Percentiles rank a stretch among this genome's conserved stretches.
These are phyloP conservation scores for Mortierella sp. DNA, from an alignment of 371 early-diverging fungal genomes.

Conservation along the genomic window DNA sequence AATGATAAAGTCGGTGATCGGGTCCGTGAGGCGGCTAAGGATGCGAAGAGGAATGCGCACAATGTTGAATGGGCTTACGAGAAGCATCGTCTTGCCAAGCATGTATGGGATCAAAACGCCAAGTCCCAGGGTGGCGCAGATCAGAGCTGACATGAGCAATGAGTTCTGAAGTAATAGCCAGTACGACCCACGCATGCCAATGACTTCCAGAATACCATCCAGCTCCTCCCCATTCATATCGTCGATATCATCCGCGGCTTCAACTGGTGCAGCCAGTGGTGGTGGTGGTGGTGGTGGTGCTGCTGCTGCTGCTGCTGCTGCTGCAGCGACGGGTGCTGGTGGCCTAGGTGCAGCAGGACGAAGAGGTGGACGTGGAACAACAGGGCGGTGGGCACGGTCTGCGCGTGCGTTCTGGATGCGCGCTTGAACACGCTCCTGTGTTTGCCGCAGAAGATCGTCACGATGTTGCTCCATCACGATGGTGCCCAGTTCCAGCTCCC, in stretches of 20 bases:
- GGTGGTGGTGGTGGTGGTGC: conserved; percentile 7
- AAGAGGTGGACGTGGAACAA: background rate
- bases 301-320: conserved; percentile 24
- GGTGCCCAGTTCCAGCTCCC: conserved; percentile 5
- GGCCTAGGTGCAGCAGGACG: background rate
- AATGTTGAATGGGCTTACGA: conserved; percentile 61
- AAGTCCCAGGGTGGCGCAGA: conserved; percentile 76
- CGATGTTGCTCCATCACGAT: conserved; percentile 5
- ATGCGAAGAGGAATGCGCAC: conserved; percentile 62
- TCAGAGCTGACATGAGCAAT: conserved; percentile 78
- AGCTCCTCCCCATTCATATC: conserved; percentile 74
- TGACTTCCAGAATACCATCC: conserved; percentile 86
- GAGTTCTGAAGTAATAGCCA: conserved; percentile 83
- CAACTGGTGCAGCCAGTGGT: conserved; percentile 59
- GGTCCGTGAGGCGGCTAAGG: conserved; percentile 64
- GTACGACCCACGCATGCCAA: conserved; percentile 89
- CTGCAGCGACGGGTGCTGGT: background rate
- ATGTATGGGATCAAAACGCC: conserved; percentile 84
- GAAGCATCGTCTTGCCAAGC: conserved; percentile 68
- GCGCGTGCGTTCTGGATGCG: background rate
- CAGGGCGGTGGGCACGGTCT: background rate
- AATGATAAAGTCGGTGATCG: conserved; percentile 63
- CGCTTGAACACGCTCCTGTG: conserved; percentile 1
- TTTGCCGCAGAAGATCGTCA: conserved; percentile 3
- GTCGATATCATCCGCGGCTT: conserved; percentile 62